A percentile compares a stretch with the other conserved stretches of the same genome.
Evolutionary conservation across 345 rosid species (phyloP).

Genomic region (Euphorbia peplus): DNA sequence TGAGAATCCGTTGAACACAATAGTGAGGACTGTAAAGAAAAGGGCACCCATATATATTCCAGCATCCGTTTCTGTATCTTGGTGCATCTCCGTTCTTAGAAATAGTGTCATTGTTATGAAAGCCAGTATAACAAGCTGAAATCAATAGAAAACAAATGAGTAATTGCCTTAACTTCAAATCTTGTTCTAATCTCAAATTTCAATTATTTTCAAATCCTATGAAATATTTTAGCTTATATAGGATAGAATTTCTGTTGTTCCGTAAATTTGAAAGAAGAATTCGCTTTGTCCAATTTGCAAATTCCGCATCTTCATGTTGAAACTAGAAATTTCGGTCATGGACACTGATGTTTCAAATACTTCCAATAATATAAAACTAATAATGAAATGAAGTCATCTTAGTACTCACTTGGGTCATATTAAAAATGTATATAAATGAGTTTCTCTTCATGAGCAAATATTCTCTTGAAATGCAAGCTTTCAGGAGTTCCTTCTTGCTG

Average conservation of each 20-base stretch:
- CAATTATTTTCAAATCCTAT: conserved; percentile 6
- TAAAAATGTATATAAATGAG: conserved; percentile 66
- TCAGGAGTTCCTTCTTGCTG: conserved; percentile 50
- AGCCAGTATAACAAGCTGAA: conserved; percentile 58
- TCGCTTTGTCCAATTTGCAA: background rate
- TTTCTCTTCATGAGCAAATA: conserved; percentile 78
- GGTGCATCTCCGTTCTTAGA: conserved; percentile 68
- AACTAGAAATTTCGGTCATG: background rate
- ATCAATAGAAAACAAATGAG: background rate
- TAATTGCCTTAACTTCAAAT: background rate
- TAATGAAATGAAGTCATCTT: background rate
- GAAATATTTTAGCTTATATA: background rate
- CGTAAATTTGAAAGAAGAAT: background rate
- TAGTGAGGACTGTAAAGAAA: conserved; percentile 45
- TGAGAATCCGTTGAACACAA: conserved; percentile 72
- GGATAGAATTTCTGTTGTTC: background rate
- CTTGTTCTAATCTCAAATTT: background rate
- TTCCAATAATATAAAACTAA: background rate
- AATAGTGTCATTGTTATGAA: conserved; percentile 58
- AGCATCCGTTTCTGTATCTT: conserved; percentile 51
- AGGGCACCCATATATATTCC: conserved; percentile 64
- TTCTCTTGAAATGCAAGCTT: conserved; percentile 69
- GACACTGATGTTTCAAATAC: background rate
- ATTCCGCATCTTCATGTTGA: background rate
- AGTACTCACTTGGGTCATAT: conserved; percentile 36